Evolutionary conservation across 805 yeast species (phyloP).

Genomic region (Novakomyces olei): DNA sequence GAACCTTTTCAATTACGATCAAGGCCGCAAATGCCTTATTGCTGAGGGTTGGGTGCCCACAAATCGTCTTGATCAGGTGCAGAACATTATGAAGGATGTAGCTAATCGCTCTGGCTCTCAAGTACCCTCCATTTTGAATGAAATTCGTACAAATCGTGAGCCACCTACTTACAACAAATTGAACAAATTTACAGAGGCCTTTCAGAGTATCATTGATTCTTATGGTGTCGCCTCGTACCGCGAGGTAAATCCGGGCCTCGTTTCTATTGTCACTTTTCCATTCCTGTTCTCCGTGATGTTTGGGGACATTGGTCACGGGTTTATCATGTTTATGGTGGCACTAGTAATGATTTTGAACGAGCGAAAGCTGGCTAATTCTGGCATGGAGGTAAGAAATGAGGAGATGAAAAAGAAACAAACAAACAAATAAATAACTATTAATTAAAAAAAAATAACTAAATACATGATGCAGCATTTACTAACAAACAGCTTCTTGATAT

Average conservation of each 20-base stretch:
- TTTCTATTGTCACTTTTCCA: slow-evolving; percentile 88
- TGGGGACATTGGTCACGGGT: slow-evolving; percentile 95
- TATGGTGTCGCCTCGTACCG: slow-evolving; percentile 84
- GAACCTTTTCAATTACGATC: slow-evolving; percentile 62
- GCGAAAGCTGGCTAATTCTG: slow-evolving; percentile 30
- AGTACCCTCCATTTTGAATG: slow-evolving; percentile 26
- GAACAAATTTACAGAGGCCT: slow-evolving; percentile 84
- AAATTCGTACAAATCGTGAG: slow-evolving; percentile 51
- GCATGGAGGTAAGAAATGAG: slow-evolving; percentile 1
- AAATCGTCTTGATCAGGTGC: slow-evolving; percentile 45
- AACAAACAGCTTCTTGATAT: slow-evolving; percentile 89
- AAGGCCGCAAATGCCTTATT: slow-evolving; percentile 59
- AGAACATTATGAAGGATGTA: slow-evolving; percentile 39
- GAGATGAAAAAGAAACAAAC: too few species aligned
- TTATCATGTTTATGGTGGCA: slow-evolving; percentile 57
- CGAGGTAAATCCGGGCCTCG: slow-evolving; percentile 89
- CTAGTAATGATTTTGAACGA: slow-evolving; percentile 52
- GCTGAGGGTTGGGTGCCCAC: slow-evolving; percentile 97
- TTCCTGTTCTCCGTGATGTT: slow-evolving; percentile 98
- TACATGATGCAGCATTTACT: slow-evolving; percentile 36
- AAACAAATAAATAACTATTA: too few species aligned
- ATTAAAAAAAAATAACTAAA: too few species aligned
- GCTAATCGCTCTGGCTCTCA: slow-evolving; percentile 28
- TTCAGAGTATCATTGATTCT: slow-evolving; percentile 84
- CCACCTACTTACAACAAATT: slow-evolving; percentile 92